Evolutionary conservation across 352 stramenopile genomes (phyloP).

Genomic region (Globisporangium middletonii): DNA sequence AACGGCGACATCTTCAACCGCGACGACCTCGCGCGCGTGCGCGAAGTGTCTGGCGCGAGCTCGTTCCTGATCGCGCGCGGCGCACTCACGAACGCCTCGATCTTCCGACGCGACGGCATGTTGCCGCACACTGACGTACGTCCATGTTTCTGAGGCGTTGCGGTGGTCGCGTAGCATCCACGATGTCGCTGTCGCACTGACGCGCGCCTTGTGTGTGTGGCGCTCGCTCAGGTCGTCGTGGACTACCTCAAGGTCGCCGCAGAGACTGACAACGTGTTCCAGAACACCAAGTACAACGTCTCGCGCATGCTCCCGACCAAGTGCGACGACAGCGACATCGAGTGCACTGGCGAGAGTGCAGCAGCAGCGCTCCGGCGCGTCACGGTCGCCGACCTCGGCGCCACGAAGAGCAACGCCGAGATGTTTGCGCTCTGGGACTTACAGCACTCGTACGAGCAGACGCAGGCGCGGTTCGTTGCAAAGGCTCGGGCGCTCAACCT

Average conservation of each 20-base stretch:
- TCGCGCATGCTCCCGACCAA: conserved; percentile 78
- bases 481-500: conserved; percentile 32
- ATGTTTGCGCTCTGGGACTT: conserved; percentile 76
- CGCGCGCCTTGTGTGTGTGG: neutral
- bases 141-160: neutral
- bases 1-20: conserved; percentile 87
- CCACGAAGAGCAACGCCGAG: conserved; percentile 53
- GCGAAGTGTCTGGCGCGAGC: conserved; percentile 46
- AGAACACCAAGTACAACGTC: conserved; percentile 91
- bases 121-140: conserved; percentile 50
- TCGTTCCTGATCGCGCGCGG: conserved; percentile 84
- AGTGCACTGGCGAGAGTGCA: neutral
- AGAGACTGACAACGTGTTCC: conserved; percentile 83
- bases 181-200: neutral
- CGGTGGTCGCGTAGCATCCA: neutral
- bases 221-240: conserved; percentile 25
- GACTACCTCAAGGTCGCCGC: conserved; percentile 70
- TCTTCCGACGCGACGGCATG: conserved; percentile 65
- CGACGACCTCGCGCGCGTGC: conserved; percentile 62
- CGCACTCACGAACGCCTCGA: conserved; percentile 76
- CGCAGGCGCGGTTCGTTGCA: conserved; percentile 41
- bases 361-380: conserved; percentile 12
- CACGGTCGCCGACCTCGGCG: conserved; percentile 50
- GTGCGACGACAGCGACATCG: conserved; percentile 24
- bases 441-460: conserved; percentile 47